A percentile compares a stretch with the other conserved stretches of the same genome.
These are phyloP conservation scores for Didymella keratinophila DNA, from an alignment of 2,329 filamentous ascomycete genomes.

Conservation along the genomic window DNA sequence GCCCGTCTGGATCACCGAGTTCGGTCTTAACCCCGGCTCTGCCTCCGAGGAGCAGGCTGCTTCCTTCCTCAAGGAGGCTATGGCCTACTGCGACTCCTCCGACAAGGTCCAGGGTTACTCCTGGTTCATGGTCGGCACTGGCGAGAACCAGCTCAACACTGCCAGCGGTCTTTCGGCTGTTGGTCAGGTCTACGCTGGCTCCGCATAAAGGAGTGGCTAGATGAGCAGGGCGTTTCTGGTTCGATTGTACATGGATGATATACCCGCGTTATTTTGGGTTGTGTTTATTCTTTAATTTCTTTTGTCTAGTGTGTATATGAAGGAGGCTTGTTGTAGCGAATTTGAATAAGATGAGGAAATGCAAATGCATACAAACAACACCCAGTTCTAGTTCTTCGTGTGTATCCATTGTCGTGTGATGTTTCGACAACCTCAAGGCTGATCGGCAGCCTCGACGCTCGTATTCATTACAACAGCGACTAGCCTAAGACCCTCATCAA, in stretches of 20 bases:
- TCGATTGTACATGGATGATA: constrained; percentile 20
- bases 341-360: constrained; percentile 5
- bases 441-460: not conserved
- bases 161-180: constrained; percentile 28
- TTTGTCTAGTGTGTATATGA: constrained; percentile 14
- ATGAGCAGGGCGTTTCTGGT: constrained; percentile 13
- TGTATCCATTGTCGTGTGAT: constrained; percentile 1
- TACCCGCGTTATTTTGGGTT: constrained; percentile 18
- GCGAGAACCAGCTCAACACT: constrained; percentile 42
- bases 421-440: not conserved
- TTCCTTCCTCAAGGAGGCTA: constrained; percentile 46
- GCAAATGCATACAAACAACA: constrained; percentile 5
- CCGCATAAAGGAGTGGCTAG: constrained; percentile 18
- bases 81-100: constrained; percentile 45
- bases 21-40: constrained; percentile 44
- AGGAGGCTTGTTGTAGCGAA: constrained; percentile 21
- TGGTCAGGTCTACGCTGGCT: constrained; percentile 39
- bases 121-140: constrained; percentile 49
- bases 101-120: constrained; percentile 47
- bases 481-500: constrained; percentile 13
- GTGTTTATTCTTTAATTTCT: constrained; percentile 23
- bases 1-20: constrained; percentile 52
- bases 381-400: not conserved
- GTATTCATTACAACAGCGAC: constrained; percentile 1
- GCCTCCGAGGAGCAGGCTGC: constrained; percentile 39